phyloP scores from a whole-genome alignment of 495 filamentous ascomycete genomes.

The Penicillium cosmopolitanum region DNA sequence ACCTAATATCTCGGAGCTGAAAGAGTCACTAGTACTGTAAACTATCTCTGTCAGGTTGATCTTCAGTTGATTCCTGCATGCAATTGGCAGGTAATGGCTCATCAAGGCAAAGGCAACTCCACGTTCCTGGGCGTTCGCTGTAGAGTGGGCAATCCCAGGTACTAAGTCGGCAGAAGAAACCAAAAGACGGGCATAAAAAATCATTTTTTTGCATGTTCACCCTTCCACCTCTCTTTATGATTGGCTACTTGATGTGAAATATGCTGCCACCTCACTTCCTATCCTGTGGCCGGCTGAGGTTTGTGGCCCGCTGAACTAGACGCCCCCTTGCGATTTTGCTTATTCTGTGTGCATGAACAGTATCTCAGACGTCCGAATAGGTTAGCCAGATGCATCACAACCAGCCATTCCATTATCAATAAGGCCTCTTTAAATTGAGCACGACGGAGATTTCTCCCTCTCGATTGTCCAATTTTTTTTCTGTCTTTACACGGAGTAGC shows the following conservation, averaged over 20 bases:
- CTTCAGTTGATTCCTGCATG: too few relatives aligned
- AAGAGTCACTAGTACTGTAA: too few relatives aligned
- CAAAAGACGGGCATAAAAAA: too few relatives aligned
- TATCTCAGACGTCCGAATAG: not conserved
- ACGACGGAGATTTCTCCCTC: not conserved
- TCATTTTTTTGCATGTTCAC: too few relatives aligned
- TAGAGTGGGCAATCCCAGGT: too few relatives aligned
- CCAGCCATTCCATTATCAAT: not conserved
- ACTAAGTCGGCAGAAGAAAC: too few relatives aligned
- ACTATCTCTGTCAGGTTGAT: too few relatives aligned
- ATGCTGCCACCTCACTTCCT: not conserved
- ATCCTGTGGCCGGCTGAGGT: not conserved
- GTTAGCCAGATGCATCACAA: not conserved
- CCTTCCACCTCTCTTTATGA: not conserved
- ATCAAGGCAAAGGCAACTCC: too few relatives aligned
- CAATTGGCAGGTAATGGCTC: too few relatives aligned
- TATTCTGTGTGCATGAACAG: not conserved
- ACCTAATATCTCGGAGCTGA: too few relatives aligned
- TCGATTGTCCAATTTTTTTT: not conserved
- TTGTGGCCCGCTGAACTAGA: constrained; percentile 1
- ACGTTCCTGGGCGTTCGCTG: too few relatives aligned
- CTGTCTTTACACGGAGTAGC: not conserved
- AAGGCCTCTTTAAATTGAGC: not conserved
- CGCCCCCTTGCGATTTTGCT: not conserved
- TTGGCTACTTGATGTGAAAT: not conserved